Conservation (phyloP, 371 early-diverging fungal species). For the Fennellomyces sp. region DNA sequence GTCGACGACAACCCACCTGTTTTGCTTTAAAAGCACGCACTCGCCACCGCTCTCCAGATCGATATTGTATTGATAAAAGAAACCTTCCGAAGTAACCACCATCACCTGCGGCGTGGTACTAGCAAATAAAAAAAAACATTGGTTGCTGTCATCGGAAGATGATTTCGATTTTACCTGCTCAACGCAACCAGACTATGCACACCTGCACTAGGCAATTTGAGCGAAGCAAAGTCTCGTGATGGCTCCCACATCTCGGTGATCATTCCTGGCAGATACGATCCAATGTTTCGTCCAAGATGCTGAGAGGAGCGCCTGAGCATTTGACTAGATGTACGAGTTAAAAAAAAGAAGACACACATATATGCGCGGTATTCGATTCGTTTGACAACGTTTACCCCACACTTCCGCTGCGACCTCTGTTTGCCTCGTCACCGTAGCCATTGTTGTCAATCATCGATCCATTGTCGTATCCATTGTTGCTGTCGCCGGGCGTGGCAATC, state of each 20-base stretch:
- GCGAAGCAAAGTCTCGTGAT: constrained; percentile 89
- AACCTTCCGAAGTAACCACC: constrained; percentile 93
- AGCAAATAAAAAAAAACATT: too few relatives aligned
- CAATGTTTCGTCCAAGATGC: constrained; percentile 62
- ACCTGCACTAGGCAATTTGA: constrained; percentile 85
- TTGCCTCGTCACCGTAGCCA: not conserved
- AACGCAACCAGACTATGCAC: constrained; percentile 84
- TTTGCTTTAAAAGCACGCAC: constrained; percentile 84
- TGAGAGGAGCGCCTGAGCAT: constrained; percentile 63
- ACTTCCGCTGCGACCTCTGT: constrained; percentile 8
- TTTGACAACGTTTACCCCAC: constrained; percentile 1
- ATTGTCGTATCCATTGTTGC: not conserved
- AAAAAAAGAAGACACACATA: not conserved
- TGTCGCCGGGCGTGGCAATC: constrained; percentile 33
- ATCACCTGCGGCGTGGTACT: constrained; percentile 81
- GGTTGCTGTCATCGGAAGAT: too few relatives aligned
- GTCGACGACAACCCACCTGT: constrained; percentile 48
- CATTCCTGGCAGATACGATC: constrained; percentile 83
- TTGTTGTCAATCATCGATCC: not conserved
- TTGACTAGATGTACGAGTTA: constrained; percentile 25
- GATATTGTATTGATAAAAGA: constrained; percentile 88
- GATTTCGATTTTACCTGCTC: constrained; percentile 57
- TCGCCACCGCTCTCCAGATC: constrained; percentile 92
- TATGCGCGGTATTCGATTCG: too few relatives aligned
- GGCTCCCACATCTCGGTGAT: constrained; percentile 96